Conservation (phyloP, 805 yeast species). For the Candida caryicola region DNA sequence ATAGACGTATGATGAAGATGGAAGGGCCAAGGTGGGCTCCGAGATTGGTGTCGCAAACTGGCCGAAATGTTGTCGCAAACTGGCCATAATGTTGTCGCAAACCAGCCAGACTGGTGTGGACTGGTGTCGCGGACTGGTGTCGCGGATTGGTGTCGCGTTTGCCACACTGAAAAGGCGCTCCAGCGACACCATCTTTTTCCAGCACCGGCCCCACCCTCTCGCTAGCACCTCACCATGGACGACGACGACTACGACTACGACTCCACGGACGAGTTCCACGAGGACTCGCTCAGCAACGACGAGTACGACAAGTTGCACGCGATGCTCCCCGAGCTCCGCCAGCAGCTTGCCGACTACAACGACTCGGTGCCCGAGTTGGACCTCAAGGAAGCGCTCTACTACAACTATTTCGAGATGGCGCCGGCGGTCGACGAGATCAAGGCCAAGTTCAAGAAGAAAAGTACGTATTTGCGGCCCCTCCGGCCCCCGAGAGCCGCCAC, state of each 20-base stretch:
- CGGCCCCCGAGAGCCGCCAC: neutral
- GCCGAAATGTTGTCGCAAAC: no score
- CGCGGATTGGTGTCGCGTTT: no score
- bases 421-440: constrained; percentile 50
- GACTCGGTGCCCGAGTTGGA: constrained; percentile 47
- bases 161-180: no score
- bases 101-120: no score
- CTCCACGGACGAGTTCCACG: constrained; percentile 34
- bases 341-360: constrained; percentile 35
- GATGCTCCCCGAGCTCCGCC: constrained; percentile 43
- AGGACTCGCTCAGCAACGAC: constrained; percentile 36
- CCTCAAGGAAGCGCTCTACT: constrained; percentile 58
- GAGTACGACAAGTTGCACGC: constrained; percentile 44
- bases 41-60: no score
- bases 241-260: constrained; percentile 25
- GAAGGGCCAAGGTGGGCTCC: no score
- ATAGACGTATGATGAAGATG: no score
- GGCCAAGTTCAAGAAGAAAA: constrained; percentile 30
- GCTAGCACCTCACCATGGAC: no score
- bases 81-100: no score
- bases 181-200: no score
- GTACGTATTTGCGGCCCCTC: constrained; percentile 50
- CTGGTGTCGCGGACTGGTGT: no score
- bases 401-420: constrained; percentile 54
- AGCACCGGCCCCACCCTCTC: no score